These are phyloP conservation scores for Cicer bijugum DNA, from an alignment of 306 rosid species.

Conservation along the genomic window DNA sequence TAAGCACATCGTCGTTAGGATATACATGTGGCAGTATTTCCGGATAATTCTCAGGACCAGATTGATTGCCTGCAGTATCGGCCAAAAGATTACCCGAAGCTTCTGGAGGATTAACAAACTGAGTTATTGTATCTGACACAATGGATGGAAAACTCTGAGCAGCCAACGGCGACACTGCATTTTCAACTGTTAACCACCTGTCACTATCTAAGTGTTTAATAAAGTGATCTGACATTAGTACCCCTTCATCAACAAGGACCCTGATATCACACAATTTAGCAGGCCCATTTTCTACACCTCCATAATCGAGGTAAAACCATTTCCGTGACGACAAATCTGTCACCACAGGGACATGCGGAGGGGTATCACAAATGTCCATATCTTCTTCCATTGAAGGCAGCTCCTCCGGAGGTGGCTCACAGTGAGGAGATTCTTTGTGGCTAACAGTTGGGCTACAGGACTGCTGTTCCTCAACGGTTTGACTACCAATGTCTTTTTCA, in stretches of 20 bases:
- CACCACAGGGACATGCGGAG: slow-evolving; percentile 81
- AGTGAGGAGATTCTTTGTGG: slow-evolving; percentile 55
- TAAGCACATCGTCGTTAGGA: slow-evolving; percentile 44
- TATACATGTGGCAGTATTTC: slow-evolving; percentile 48
- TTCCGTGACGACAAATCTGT: slow-evolving; percentile 73
- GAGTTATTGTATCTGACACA: slow-evolving; percentile 73
- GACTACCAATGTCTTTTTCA: slow-evolving; percentile 54
- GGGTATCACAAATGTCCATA: slow-evolving; percentile 99
- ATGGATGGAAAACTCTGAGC: slow-evolving; percentile 69
- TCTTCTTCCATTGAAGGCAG: slow-evolving; percentile 97
- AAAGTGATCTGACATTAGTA: slow-evolving; percentile 85
- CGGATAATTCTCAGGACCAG: slow-evolving; percentile 49
- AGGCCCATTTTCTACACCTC: slow-evolving; percentile 85
- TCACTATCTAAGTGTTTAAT: slow-evolving; percentile 88
- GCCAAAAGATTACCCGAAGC: slow-evolving; percentile 91
- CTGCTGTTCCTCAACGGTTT: slow-evolving; percentile 58
- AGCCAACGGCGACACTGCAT: slow-evolving; percentile 85
- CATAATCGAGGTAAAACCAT: slow-evolving; percentile 93
- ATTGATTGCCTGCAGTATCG: slow-evolving; percentile 67
- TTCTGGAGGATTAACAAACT: slow-evolving; percentile 91
- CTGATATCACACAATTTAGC: slow-evolving; percentile 76
- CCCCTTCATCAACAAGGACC: slow-evolving; percentile 85
- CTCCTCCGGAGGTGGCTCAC: slow-evolving; percentile 70
- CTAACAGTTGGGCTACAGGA: slow-evolving; percentile 61
- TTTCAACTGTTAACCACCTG: slow-evolving; percentile 95